Evolutionary conservation across 169 alveolate species (phyloP).

Genomic region (Amoebophrya sp.): DNA sequence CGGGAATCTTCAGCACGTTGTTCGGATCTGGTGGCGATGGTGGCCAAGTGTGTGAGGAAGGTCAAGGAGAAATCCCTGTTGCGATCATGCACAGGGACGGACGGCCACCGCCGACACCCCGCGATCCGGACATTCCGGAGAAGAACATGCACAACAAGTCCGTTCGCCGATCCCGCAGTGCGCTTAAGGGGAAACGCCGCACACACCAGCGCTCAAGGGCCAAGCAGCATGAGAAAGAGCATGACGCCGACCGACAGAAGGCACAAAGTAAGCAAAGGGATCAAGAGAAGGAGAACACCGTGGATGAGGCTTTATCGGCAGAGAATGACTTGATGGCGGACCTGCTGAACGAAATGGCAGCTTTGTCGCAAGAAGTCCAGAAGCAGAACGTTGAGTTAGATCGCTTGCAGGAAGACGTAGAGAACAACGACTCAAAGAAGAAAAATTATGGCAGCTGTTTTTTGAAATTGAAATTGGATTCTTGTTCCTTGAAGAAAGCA

Average conservation of each 20-base stretch:
- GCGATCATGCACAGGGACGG: not conserved
- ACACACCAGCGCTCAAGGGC: not conserved
- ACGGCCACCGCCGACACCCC: not conserved
- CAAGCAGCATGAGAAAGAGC: not conserved
- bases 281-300: not conserved
- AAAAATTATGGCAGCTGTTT: too few relatives aligned
- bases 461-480: too few relatives aligned
- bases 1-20: not conserved
- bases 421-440: not conserved
- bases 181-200: not conserved
- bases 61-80: too few relatives aligned
- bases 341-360: not conserved
- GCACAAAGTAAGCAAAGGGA: not conserved
- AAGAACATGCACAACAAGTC: slow-evolving; percentile 16
- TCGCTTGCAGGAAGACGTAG: not conserved
- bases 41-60: too few relatives aligned
- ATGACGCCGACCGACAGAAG: not conserved
- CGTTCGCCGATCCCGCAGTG: not conserved
- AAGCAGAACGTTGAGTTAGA: not conserved
- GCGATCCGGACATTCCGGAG: slow-evolving; percentile 3
- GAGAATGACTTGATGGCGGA: not conserved
- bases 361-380: not conserved
- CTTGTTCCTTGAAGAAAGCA: too few relatives aligned
- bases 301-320: not conserved
- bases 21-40: not conserved